Conservation (phyloP, 2,329 filamentous ascomycete genomes). For the Penicillium sp. region DNA sequence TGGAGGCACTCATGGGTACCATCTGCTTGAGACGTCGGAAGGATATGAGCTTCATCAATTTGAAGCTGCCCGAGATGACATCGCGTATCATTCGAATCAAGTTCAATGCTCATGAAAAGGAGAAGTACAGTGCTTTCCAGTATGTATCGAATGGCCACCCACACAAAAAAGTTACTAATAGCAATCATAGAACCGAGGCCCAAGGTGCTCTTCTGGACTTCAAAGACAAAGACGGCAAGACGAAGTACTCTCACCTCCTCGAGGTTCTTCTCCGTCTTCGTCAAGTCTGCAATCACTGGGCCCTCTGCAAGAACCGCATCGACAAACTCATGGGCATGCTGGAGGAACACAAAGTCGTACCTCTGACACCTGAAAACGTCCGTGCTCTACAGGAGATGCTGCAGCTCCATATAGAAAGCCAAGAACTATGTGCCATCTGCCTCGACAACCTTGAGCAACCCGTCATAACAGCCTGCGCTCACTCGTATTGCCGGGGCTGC, state of each 20-base stretch:
- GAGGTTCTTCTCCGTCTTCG: slow-evolving; percentile 79
- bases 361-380: slow-evolving; percentile 69
- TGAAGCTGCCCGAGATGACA: slow-evolving; percentile 72
- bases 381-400: slow-evolving; percentile 71
- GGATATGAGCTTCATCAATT: slow-evolving; percentile 82
- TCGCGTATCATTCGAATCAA: slow-evolving; percentile 74
- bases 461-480: slow-evolving; percentile 81
- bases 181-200: slow-evolving; percentile 60
- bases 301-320: slow-evolving; percentile 72
- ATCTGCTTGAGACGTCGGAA: slow-evolving; percentile 80
- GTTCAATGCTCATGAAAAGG: slow-evolving; percentile 69
- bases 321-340: slow-evolving; percentile 68
- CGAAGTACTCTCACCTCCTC: slow-evolving; percentile 70
- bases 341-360: slow-evolving; percentile 65
- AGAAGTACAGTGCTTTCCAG: slow-evolving; percentile 73
- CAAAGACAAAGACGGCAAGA: slow-evolving; percentile 47
- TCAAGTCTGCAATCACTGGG: slow-evolving; percentile 88
- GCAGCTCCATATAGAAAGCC: slow-evolving; percentile 71
- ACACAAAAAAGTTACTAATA: slow-evolving; percentile 27
- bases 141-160: slow-evolving; percentile 39
- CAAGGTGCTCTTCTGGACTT: slow-evolving; percentile 66
- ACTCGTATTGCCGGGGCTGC: slow-evolving; percentile 72
- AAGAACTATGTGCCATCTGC: slow-evolving; percentile 82
- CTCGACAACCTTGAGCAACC: slow-evolving; percentile 69
- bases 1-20: slow-evolving; percentile 75